A percentile compares a stretch with the other conserved stretches of the same genome.
phyloP scores from a whole-genome alignment of 1,284 basidiomycete genomes.

The Inonotus obliquus region DNA sequence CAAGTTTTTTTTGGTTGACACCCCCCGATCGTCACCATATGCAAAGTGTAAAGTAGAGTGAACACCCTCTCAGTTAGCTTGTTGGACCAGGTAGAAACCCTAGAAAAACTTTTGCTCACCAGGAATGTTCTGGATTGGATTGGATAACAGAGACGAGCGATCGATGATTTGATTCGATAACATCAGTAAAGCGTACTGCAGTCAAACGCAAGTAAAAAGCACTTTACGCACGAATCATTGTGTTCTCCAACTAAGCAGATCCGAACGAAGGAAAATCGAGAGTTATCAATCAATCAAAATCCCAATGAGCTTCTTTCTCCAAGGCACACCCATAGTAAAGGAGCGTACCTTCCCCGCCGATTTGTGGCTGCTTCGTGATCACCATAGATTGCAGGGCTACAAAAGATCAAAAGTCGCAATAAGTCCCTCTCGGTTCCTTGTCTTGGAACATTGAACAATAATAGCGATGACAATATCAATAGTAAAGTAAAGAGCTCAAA shows the following conservation, averaged over 20 bases:
- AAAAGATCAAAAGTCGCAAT: constrained; percentile 8
- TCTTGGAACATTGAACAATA: no score
- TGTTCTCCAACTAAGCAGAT: constrained; percentile 60
- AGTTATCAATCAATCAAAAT: neutral
- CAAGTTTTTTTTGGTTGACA: no score
- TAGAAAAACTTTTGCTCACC: constrained; percentile 33
- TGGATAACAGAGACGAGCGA: no score
- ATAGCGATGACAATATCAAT: no score
- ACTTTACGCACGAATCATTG: constrained; percentile 70
- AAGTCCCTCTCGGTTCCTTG: neutral
- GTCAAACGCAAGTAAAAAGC: neutral
- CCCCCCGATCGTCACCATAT: no score
- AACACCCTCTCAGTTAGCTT: neutral
- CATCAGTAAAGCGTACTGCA: neutral
- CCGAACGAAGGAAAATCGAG: neutral
- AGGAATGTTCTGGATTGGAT: constrained; percentile 58
- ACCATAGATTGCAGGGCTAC: constrained; percentile 92
- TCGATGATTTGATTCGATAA: neutral
- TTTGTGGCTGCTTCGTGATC: constrained; percentile 85
- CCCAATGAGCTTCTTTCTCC: neutral
- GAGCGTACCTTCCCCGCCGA: constrained; percentile 77
- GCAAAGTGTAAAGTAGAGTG: neutral
- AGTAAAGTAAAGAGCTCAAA: neutral
- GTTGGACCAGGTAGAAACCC: neutral
- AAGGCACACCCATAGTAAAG: neutral